phyloP scores from a whole-genome alignment of 2,329 filamentous ascomycete species.

The Penicillium janthinellum region DNA sequence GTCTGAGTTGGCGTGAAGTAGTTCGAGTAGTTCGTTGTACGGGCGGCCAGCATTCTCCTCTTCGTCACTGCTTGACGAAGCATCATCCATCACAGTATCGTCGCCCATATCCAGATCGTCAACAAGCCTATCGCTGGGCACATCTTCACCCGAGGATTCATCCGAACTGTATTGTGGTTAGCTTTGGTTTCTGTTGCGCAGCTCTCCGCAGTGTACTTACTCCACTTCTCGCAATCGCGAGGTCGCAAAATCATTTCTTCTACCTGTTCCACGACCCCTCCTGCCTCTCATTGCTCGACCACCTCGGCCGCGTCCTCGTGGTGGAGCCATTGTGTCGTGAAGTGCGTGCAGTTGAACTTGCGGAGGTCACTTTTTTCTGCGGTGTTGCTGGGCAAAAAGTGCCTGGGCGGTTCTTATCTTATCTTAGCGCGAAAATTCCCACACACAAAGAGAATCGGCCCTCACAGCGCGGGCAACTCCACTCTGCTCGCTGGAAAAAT shows the following conservation, averaged over 20 bases:
- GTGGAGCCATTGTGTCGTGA: constrained; percentile 31
- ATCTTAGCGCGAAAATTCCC: constrained; percentile 53
- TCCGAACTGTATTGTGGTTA: constrained; percentile 30
- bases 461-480: constrained; percentile 35
- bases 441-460: constrained; percentile 44
- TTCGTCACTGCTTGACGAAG: constrained; percentile 48
- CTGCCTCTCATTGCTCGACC: constrained; percentile 31
- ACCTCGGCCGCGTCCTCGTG: constrained; percentile 29
- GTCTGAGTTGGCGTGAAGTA: constrained; percentile 50
- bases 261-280: constrained; percentile 37
- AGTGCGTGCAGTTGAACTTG: background rate
- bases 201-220: constrained; percentile 30
- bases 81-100: constrained; percentile 38
- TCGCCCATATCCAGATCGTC: constrained; percentile 41
- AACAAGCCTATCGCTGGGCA: constrained; percentile 48
- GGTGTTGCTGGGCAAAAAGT: constrained; percentile 3
- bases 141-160: constrained; percentile 30
- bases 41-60: constrained; percentile 46
- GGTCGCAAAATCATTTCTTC: constrained; percentile 37
- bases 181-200: constrained; percentile 1
- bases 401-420: constrained; percentile 41
- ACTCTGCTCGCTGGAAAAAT: constrained; percentile 33
- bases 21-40: constrained; percentile 60
- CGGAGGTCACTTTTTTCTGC: constrained; percentile 8
- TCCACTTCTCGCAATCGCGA: constrained; percentile 44